Base-by-base conservation (phyloP, 371 early-diverging fungal species). In the Mucor indicus region DNA sequence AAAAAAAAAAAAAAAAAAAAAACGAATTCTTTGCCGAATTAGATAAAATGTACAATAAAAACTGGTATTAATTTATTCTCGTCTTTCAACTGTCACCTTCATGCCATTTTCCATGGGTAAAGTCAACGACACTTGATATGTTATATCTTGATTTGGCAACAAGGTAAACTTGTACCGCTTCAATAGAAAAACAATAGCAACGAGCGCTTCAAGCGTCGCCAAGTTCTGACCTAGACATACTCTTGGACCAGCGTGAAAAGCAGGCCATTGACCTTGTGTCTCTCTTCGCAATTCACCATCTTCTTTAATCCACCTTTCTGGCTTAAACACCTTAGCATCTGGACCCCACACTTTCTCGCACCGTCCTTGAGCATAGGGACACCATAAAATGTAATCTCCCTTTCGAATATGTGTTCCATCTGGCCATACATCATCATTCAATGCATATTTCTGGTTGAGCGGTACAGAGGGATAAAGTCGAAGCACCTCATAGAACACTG, bases 381-480 rank as follows among this genome's bases (percentile, higher is more conserved):
- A 48, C 81, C 79, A 85, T 9, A 61, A 45, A 2, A 84, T 51
- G 33, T 62, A 64, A 23, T 83, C 79, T 8, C 82, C 84, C 32
- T 74, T 73, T 25, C 64, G 62, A 16, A 90, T 65, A 10, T 52
- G 57, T 8, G 78, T 77, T 4, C 89, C 87, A 46, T 87, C 84
- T 0, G 91, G 91, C 48, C 81, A 72, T 5, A 81, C 44, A 55
- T 83, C 84, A 46, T 86, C 87, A 17, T 77, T 53, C 7, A 84
- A 55, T 11, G 85, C 86, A 30, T 66, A 60, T 64, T 87, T 90
- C 22, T 69, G 48, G 29, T 86, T 82, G 16, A 49, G 55, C 7
- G 92, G 91, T 1, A 91, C 89, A 5, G 82, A 74, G 0, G 89
- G 88, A 54, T 85, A 75, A 4, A 87, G 65, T 12, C 89, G 70